These are phyloP conservation scores for Boletellus ananiceps DNA, from an alignment of 768 basidiomycete genomes.

Conservation along the genomic window DNA sequence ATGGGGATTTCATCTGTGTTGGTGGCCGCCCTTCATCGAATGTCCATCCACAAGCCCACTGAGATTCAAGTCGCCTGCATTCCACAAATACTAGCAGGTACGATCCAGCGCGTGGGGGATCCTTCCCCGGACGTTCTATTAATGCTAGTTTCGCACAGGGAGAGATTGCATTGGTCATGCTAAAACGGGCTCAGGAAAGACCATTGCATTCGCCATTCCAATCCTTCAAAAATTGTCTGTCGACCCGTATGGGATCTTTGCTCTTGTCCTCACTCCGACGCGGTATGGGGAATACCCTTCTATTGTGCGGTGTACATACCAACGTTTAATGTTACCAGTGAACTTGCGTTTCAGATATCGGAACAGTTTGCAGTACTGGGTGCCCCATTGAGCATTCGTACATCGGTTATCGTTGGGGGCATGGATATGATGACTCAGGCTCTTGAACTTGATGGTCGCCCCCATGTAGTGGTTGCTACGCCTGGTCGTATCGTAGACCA, in stretches of 20 bases:
- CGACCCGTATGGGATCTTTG: conserved; percentile 95
- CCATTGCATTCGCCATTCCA: conserved; percentile 93
- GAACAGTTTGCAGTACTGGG: conserved; percentile 95
- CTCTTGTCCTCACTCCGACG: conserved; percentile 90
- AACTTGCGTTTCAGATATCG: conserved; percentile 94
- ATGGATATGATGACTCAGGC: conserved; percentile 99
- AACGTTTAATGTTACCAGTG: conserved; percentile 43
- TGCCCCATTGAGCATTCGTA: conserved; percentile 71
- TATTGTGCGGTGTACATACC: background rate
- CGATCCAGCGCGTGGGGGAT: conserved; percentile 1
- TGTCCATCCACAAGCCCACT: conserved; percentile 86
- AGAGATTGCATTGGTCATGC: conserved; percentile 97
- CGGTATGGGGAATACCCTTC: conserved; percentile 47
- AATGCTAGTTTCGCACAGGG: conserved; percentile 43
- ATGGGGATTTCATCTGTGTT: conserved; percentile 60
- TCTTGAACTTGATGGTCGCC: conserved; percentile 74
- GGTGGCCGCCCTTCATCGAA: conserved; percentile 59
- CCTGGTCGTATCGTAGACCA: conserved; percentile 94
- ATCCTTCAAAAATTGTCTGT: conserved; percentile 83
- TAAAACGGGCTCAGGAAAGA: conserved; percentile 97
- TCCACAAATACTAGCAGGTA: conserved; percentile 76
- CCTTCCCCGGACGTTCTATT: background rate
- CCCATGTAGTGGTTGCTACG: conserved; percentile 93
- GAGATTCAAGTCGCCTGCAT: conserved; percentile 90
- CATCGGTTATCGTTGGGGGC: conserved; percentile 90